Conservation (phyloP, 495 filamentous ascomycete species). For the Penicillium taxi region DNA sequence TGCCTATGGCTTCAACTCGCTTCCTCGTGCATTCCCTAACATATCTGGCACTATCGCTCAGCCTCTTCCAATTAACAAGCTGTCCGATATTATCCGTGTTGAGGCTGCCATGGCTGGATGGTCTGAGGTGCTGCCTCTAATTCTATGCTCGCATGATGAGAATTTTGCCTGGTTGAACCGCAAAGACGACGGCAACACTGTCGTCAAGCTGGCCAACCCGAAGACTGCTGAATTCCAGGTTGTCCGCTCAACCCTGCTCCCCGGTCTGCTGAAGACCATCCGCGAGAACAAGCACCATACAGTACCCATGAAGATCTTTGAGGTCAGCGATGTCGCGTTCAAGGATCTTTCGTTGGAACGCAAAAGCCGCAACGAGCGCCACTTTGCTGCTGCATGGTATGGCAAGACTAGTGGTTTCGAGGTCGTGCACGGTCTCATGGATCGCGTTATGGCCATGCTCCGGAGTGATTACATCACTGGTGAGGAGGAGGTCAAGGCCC, state of each 20-base stretch:
- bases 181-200: conserved; percentile 75
- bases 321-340: conserved; percentile 84
- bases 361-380: conserved; percentile 81
- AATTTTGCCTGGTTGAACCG: conserved; percentile 97
- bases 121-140: conserved; percentile 92
- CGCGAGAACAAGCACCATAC: conserved; percentile 87
- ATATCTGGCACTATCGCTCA: conserved; percentile 78
- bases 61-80: conserved; percentile 87
- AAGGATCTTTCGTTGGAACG: conserved; percentile 74
- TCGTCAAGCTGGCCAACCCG: conserved; percentile 86
- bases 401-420: conserved; percentile 96
- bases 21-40: conserved; percentile 75
- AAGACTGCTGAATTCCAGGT: conserved; percentile 96
- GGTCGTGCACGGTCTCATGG: conserved; percentile 86
- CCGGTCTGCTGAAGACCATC: conserved; percentile 89
- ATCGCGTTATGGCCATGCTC: conserved; percentile 89
- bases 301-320: conserved; percentile 88
- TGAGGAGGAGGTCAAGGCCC: conserved; percentile 60
- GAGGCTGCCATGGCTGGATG: conserved; percentile 94
- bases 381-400: conserved; percentile 91
- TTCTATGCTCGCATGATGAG: conserved; percentile 96
- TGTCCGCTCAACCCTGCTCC: conserved; percentile 81
- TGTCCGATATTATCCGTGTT: conserved; percentile 80
- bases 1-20: conserved; percentile 91
- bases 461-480: conserved; percentile 67